A percentile compares a stretch with the other conserved stretches of the same genome.
phyloP scores from a whole-genome alignment of 257 asterid species.

The Pogostemon cablin region DNA sequence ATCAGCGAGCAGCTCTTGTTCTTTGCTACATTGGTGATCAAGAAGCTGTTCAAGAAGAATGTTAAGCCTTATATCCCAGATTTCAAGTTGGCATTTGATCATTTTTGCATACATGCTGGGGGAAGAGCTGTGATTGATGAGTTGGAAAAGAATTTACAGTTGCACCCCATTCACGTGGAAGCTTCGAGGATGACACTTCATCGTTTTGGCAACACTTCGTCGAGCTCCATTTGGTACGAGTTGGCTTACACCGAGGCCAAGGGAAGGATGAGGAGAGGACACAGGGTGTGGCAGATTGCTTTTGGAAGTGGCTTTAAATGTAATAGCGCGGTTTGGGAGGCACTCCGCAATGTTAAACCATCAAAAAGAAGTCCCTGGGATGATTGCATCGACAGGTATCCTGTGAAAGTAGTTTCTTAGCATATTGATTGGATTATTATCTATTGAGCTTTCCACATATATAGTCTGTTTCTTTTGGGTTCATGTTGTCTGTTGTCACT shows the following conservation, averaged over 20 bases:
- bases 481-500: conserved; percentile 26
- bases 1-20: conserved; percentile 79
- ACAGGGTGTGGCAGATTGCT: conserved; percentile 82
- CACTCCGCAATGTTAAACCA: conserved; percentile 57
- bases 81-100: conserved; percentile 80
- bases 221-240: conserved; percentile 88
- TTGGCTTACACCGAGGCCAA: conserved; percentile 76
- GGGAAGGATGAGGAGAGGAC: conserved; percentile 64
- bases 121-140: conserved; percentile 88
- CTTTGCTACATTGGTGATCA: conserved; percentile 57
- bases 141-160: conserved; percentile 77
- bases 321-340: conserved; percentile 85
- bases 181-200: conserved; percentile 88
- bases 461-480: conserved; percentile 26
- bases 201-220: conserved; percentile 79
- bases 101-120: conserved; percentile 84
- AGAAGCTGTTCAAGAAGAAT: conserved; percentile 58
- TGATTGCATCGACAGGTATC: conserved; percentile 75
- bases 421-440: conserved; percentile 12
- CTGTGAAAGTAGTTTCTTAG: conserved; percentile 54
- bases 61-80: conserved; percentile 76
- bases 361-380: conserved; percentile 63
- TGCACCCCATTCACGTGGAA: conserved; percentile 64
- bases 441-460: conserved; percentile 11
- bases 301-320: conserved; percentile 83